Base-by-base conservation (phyloP, 2,329 filamentous ascomycete genomes). In the Blastomyces percursus region DNA sequence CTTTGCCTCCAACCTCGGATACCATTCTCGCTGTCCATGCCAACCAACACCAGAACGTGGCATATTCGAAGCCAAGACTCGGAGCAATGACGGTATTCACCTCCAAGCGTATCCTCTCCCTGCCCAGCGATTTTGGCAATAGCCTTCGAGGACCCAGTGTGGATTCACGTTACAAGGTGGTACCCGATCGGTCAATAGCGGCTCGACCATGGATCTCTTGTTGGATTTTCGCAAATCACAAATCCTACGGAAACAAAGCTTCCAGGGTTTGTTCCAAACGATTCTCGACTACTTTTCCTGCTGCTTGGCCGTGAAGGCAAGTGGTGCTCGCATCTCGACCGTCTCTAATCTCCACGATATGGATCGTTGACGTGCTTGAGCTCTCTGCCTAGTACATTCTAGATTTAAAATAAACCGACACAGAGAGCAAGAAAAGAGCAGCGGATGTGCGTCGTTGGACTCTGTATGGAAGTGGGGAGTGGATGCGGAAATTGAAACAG, bases 71-170 rank as follows among this genome's bases (percentile, higher is more conserved):
- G 73, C 72, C 66, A 64, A 66, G 75, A 75, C 75, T 77, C 72
- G 75, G 64, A 77, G 71, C 75, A 77, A 77, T 76, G 75, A 77
- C 75, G 68, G 71, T 71, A 59, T 52, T 54, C 55, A 48, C 27
- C 27, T 55, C 27, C 16, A 2, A 6, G 12, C 21, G 30, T 50
- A 38, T 19, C 11, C 27, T 24, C 16, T n/a, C 46, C 38, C 59
- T 11, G 16, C 2, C 55, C 46, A n/a, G 12, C 50, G 12, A 12
- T 21, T 7, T 56, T 46, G 46, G 30, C 24, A 19, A 8, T 50
- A 27, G 24, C 21, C 21, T 27, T 6, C 9, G 48, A n/a, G 6
- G 44, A 9, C 42, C 19, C n/a, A 40, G n/a, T 40, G 44, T 19
- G 21, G 30, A 51, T 11, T 32, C 16, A 61, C 19, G 19, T 42